Evolutionary conservation across 345 rosid genomes (phyloP), one percentile per base, ranked within the genome.

Genomic region (Eucalyptus pauciflora): DNA sequence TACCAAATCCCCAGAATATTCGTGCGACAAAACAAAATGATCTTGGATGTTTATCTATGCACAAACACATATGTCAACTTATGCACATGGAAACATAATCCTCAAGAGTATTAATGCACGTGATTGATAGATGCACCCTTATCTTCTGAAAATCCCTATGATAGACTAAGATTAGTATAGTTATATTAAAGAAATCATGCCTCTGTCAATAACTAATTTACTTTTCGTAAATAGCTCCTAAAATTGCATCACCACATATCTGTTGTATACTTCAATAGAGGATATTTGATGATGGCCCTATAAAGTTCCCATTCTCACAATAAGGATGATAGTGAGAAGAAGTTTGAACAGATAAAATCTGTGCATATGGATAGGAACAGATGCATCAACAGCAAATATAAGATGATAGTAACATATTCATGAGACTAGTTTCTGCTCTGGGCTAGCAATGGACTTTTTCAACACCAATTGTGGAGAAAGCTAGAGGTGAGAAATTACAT

Each of bases 401-500:
- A 71, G 46, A 58, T 45, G 49, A 87, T 27, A 86, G 50, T 51
- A 49, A 86, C 46, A 86, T 20, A 46, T 52, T 51, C 15, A 86
- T 86, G 87, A 31, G 29, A 14, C 64, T 51, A 86, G 69, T 33
- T 54, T 86, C 48, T 37, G 29, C 48, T 51, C 64, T 5, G 12
- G 56, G 87, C 87, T 31, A 41, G 88, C 83, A 0, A 20, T 76
- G 48, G 48, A 76, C 83, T 2, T 10, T 37, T 76, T 37, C 13
- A 76, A 46, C 43, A 41, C 54, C 27, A 69, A 29, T 49, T 4
- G 7, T 49, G 83, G 83, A 76, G 83, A 76, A 86, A 64, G 33
- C 50, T 16, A 50, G 80, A 88, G 89, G 87, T 58, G 88, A 87
- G 91, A 83, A 91, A 92, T 95, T 96, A 97, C 99, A 89, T 97